Conservation (phyloP, 2,329 filamentous ascomycete genomes). For the Phialophora verrucosa region DNA sequence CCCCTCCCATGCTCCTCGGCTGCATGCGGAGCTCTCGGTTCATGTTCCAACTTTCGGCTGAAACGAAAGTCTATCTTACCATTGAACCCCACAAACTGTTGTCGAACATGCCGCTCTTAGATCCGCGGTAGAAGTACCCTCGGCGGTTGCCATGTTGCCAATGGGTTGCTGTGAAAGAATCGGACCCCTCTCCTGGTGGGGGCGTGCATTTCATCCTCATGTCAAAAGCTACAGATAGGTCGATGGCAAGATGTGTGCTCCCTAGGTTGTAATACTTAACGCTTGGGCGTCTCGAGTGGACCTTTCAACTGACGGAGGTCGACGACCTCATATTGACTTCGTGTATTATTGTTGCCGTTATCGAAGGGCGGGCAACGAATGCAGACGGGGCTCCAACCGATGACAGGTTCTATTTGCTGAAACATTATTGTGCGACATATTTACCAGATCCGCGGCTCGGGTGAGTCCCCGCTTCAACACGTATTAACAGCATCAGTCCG, state of each 20-base stretch:
- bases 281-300: not conserved
- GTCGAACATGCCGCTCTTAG: not conserved
- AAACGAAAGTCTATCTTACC: not conserved
- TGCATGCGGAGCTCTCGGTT: not conserved
- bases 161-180: no score
- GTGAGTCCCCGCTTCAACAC: not conserved
- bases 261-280: no score
- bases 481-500: not conserved
- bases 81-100: no score
- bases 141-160: no score
- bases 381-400: not conserved
- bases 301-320: not conserved
- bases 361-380: not conserved
- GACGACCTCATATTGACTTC: not conserved
- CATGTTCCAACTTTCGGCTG: not conserved
- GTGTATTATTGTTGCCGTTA: not conserved
- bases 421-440: not conserved
- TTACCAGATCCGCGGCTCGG: not conserved
- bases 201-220: no score
- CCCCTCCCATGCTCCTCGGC: not conserved
- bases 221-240: no score
- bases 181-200: no score
- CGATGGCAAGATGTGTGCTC: no score
- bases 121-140: not conserved
- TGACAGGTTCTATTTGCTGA: not conserved